Evolutionary conservation across 2,329 filamentous ascomycete species (phyloP).

Genomic region (Didymella pinodella): DNA sequence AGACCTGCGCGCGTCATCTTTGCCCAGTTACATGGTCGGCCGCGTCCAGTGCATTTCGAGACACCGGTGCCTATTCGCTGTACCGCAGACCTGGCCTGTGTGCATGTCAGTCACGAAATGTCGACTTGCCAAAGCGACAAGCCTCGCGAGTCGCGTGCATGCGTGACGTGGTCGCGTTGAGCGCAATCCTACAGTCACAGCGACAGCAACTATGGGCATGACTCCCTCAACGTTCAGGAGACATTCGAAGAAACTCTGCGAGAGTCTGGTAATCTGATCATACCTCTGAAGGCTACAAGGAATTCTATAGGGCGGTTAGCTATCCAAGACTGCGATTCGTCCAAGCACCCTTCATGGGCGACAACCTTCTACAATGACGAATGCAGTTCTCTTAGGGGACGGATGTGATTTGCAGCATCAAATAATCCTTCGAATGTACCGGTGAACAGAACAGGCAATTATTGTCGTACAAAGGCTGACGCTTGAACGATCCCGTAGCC

Average conservation of each 20-base stretch:
- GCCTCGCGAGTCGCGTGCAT: neutral
- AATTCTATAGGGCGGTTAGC: too few species aligned
- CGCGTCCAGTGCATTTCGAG: neutral
- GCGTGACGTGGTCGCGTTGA: neutral
- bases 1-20: neutral
- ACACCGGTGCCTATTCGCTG: neutral
- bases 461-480: constrained; percentile 1
- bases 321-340: too few species aligned
- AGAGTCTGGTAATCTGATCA: too few species aligned
- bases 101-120: neutral
- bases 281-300: too few species aligned
- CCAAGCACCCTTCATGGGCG: neutral
- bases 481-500: neutral
- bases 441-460: neutral
- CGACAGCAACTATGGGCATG: too few species aligned
- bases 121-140: neutral
- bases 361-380: neutral
- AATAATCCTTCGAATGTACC: neutral
- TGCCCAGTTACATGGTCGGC: neutral
- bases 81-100: neutral
- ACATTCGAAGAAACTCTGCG: too few species aligned
- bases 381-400: neutral
- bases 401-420: neutral
- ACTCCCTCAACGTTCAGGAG: too few species aligned
- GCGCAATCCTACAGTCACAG: too few species aligned